These are phyloP conservation scores for Salvia sclarea DNA, from an alignment of 305 asterid species.

Conservation along the genomic window DNA sequence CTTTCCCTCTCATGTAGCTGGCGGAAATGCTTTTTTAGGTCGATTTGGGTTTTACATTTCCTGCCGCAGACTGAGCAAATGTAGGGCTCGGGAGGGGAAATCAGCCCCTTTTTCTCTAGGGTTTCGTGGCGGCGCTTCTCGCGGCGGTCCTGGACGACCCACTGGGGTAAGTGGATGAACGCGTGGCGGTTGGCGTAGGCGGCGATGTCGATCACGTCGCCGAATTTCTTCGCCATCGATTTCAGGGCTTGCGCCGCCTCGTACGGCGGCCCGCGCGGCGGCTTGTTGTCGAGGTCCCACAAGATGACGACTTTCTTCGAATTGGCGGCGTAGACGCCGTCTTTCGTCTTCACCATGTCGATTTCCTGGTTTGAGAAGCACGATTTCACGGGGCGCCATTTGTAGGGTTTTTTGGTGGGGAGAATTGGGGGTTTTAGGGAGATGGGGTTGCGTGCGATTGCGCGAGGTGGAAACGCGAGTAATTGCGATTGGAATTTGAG, in stretches of 20 bases:
- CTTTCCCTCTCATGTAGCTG: constrained; percentile 86
- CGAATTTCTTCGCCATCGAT: constrained; percentile 66
- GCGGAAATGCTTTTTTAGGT: constrained; percentile 76
- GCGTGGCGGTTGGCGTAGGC: constrained; percentile 96
- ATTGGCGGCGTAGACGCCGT: constrained; percentile 69
- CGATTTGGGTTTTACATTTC: constrained; percentile 65
- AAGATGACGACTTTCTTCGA: constrained; percentile 75
- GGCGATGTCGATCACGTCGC: constrained; percentile 71
- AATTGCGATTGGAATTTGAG: constrained; percentile 33
- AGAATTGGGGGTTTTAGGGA: constrained; percentile 6
- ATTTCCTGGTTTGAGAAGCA: constrained; percentile 56
- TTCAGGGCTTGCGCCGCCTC: constrained; percentile 76
- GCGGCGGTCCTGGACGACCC: constrained; percentile 85
- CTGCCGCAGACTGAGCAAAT: constrained; percentile 84
- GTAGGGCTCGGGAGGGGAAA: constrained; percentile 49
- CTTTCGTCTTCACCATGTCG: constrained; percentile 73
- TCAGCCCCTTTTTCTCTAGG: constrained; percentile 62
- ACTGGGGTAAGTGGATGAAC: constrained; percentile 76
- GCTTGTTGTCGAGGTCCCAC: constrained; percentile 97
- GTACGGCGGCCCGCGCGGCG: constrained; percentile 93
- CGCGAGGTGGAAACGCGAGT: constrained; percentile 16
- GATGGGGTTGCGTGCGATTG: constrained; percentile 12
- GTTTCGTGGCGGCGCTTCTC: constrained; percentile 54
- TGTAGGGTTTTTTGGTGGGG: constrained; percentile 25
- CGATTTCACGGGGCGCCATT: constrained; percentile 44